Evolutionary conservation across 1,139 yeast species (phyloP), one percentile per base, ranked within the genome.

Genomic region (Meyerozyma smithsonii): DNA sequence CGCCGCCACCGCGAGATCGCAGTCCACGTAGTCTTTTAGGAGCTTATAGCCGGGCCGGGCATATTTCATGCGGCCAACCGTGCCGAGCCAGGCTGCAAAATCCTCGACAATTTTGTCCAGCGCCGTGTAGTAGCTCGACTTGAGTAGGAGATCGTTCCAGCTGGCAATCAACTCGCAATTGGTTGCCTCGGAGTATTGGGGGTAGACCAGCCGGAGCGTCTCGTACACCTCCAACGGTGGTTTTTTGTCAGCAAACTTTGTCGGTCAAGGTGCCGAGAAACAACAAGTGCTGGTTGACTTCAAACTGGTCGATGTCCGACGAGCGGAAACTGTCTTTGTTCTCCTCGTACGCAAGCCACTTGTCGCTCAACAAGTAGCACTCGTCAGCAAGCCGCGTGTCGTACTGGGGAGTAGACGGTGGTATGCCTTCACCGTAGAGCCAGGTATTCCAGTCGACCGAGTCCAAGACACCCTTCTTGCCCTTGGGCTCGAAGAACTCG

Each of bases 61-160:
- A 39, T 58, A 68, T 48, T 68, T 68, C 74, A 68, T 68, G 46
- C 74, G 54, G 15, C 74, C 74, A 25, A 66, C 67, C 0, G 66
- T 55, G 5, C 72, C 72, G 41, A 68, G 55, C 72, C 73, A 68
- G 23, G 46, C 46, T 4, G 71, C 64, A 47, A 64, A 62, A 3
- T 42, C 37, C 10, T 35, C 33, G 1, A 61, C 67, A 3, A 52
- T 39, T 4, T 37, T 44, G 26, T 58, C 59, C 2, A 39, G 35
- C 2, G 49, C 44, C 18, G 47, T 42, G 40, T 48, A 59, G 14
- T 53, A 41, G 2, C 66, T 66, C 40, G 56, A 56, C 17, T 50
- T 55, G 25, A 67, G 62, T 20, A 64, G 52, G 25, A 67, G 50
- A 5, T 54, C 58, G 44, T 58, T 59, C 64, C 66, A 64, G 19